Evolutionary conservation across 208 protist genomes (phyloP).

Genomic region (Leishmania braziliensis): DNA sequence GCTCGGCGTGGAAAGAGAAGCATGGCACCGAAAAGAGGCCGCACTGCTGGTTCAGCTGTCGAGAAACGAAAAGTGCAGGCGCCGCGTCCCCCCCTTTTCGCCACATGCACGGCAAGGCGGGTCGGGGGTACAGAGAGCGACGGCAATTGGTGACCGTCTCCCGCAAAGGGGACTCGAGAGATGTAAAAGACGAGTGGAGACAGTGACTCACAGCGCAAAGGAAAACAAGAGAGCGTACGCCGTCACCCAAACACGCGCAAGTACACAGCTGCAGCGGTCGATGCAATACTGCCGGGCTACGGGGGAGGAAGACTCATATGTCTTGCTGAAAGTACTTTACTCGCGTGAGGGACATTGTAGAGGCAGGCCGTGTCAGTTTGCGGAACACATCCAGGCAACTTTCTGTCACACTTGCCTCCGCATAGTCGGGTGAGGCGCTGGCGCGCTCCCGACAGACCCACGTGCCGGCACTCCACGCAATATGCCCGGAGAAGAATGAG

Average conservation of each 20-base stretch:
- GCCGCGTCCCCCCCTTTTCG: not conserved
- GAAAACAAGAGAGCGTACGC: not conserved
- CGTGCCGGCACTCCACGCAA: constrained; percentile 3
- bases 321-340: constrained; percentile 20
- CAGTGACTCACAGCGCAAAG: not conserved
- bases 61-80: not conserved
- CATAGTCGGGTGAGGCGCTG: not conserved
- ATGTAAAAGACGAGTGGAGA: too few species aligned
- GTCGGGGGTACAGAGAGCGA: not conserved
- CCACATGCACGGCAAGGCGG: not conserved
- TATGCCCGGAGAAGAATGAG: constrained; percentile 1
- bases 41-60: not conserved
- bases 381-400: constrained; percentile 5
- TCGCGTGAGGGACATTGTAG: constrained; percentile 1
- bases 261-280: not conserved
- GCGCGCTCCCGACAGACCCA: constrained; percentile 3
- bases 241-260: not conserved
- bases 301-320: not conserved
- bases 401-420: constrained; percentile 1
- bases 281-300: not conserved
- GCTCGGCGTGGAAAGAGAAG: not conserved
- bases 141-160: too few species aligned
- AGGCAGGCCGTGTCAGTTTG: not conserved
- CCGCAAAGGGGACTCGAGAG: not conserved
- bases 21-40: not conserved